phyloP scores from a whole-genome alignment of 805 yeast species.

The Kuraishia capsulata region DNA sequence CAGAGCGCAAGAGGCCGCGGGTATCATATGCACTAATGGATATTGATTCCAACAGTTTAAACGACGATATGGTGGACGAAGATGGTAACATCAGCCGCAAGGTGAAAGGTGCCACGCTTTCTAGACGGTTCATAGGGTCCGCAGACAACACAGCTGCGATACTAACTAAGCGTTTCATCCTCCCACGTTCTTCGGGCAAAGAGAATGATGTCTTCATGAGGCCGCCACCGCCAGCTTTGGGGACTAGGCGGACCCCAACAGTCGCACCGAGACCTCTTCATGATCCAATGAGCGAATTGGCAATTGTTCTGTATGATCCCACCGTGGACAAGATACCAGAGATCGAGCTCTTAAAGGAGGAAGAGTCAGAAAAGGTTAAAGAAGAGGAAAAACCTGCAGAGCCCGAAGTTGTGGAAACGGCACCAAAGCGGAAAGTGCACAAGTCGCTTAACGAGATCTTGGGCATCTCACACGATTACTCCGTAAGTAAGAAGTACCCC shows the following conservation, averaged over 20 bases:
- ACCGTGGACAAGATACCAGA: conserved; percentile 59
- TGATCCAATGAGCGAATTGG: conserved; percentile 89
- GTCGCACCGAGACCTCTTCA: conserved; percentile 89
- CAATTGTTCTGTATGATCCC: conserved; percentile 92
- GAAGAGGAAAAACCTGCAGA: conserved; percentile 15
- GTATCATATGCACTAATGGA: conserved; percentile 31
- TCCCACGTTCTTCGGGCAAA: conserved; percentile 44
- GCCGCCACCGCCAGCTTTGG: conserved; percentile 70
- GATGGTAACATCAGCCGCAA: conserved; percentile 20
- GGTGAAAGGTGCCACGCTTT: conserved; percentile 52
- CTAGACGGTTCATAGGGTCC: conserved; percentile 38
- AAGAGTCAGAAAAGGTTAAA: conserved; percentile 11
- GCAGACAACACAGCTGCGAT: conserved; percentile 29
- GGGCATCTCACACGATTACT: conserved; percentile 52
- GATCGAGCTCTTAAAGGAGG: conserved; percentile 10
- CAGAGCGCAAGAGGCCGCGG: conserved; percentile 22
- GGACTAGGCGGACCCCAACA: conserved; percentile 61
- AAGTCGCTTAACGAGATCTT: conserved; percentile 71
- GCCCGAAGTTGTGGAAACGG: conserved; percentile 12
- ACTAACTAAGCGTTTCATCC: conserved; percentile 41
- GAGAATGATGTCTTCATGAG: conserved; percentile 22
- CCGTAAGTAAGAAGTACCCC: conserved; percentile 49
- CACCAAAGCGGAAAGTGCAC: conserved; percentile 35
- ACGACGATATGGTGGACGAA: conserved; percentile 22
- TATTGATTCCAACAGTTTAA: conserved; percentile 14